Evolutionary conservation across 2,329 filamentous ascomycete genomes (phyloP).

Genomic region (Didymella pomorum): DNA sequence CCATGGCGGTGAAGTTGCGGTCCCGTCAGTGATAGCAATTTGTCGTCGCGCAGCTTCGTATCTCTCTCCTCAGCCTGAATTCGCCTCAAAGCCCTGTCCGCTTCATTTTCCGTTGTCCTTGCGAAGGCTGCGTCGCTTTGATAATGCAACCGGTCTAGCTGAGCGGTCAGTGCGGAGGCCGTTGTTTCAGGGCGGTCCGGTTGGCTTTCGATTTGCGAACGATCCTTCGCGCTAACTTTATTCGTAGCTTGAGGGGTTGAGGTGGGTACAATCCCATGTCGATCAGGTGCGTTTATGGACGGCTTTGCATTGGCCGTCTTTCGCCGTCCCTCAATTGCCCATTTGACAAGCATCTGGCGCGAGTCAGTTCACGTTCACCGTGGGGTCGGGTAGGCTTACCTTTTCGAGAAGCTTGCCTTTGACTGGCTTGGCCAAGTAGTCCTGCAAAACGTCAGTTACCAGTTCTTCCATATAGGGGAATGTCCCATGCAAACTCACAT

Average conservation of each 20-base stretch:
- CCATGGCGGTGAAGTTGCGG: slow-evolving; percentile 40
- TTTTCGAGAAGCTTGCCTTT: slow-evolving; percentile 72
- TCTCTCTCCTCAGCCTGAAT: slow-evolving; percentile 64
- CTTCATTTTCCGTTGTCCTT: slow-evolving; percentile 54
- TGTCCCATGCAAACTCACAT: slow-evolving; percentile 50
- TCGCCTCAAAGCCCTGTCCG: slow-evolving; percentile 56
- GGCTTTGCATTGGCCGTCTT: slow-evolving; percentile 40
- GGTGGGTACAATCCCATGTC: slow-evolving; percentile 23
- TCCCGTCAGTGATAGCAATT: slow-evolving; percentile 60
- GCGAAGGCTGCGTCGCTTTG: slow-evolving; percentile 51
- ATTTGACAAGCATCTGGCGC: slow-evolving; percentile 67
- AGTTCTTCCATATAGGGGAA: slow-evolving; percentile 16
- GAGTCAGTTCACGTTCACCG: slow-evolving; percentile 26
- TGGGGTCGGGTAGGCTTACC: slow-evolving; percentile 30
- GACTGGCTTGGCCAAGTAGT: slow-evolving; percentile 63
- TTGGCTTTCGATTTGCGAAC: slow-evolving; percentile 38
- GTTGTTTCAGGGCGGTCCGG: slow-evolving; percentile 46
- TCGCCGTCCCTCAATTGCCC: slow-evolving; percentile 62
- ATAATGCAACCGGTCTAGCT: slow-evolving; percentile 50
- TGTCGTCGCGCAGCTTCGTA: slow-evolving; percentile 62
- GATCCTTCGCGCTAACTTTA: slow-evolving; percentile 39
- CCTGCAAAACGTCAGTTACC: slow-evolving; percentile 28
- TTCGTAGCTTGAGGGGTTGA: slow-evolving; percentile 25
- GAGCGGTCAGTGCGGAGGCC: slow-evolving; percentile 44
- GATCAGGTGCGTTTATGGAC: slow-evolving; percentile 41